Evolutionary conservation across 805 yeast genomes (phyloP).

Genomic region (Starmerella roubikii): DNA sequence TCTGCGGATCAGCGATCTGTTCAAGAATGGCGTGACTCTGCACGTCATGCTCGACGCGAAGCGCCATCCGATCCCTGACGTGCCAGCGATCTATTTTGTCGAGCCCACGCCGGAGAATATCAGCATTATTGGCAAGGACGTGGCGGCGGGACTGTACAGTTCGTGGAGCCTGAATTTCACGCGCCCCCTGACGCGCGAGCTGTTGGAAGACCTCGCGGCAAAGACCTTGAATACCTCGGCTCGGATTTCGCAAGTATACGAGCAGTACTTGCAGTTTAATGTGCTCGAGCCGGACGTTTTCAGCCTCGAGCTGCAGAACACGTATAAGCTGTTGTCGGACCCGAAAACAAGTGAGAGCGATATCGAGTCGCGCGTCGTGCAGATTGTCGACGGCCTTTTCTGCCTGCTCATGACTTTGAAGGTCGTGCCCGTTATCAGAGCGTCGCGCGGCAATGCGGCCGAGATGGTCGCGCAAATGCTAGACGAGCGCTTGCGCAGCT

Average conservation of each 20-base stretch:
- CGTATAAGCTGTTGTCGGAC: constrained; percentile 56
- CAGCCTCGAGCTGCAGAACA: constrained; percentile 52
- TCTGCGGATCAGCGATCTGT: constrained; percentile 78
- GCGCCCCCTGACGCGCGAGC: constrained; percentile 57
- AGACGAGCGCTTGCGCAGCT: constrained; percentile 73
- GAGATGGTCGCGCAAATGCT: constrained; percentile 81
- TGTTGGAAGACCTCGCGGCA: constrained; percentile 78
- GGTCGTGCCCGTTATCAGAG: constrained; percentile 76
- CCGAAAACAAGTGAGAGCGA: constrained; percentile 62
- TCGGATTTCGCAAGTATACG: constrained; percentile 76
- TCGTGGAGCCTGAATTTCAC: constrained; percentile 76
- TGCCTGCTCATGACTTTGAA: constrained; percentile 66
- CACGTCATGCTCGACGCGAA: constrained; percentile 61
- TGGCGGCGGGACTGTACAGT: constrained; percentile 62
- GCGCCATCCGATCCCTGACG: constrained; percentile 81
- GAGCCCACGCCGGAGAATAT: constrained; percentile 76
- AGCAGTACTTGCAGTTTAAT: constrained; percentile 81
- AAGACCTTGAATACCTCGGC: constrained; percentile 57
- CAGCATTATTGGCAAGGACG: constrained; percentile 52
- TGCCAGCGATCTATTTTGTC: constrained; percentile 85
- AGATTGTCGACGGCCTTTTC: constrained; percentile 67
- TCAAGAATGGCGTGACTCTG: constrained; percentile 82
- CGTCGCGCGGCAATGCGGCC: constrained; percentile 89
- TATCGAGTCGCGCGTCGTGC: constrained; percentile 53
- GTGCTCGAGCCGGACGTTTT: constrained; percentile 90